Conservation (phyloP, 2,329 filamentous ascomycete genomes). For the Sarocladium brachiariae region DNA sequence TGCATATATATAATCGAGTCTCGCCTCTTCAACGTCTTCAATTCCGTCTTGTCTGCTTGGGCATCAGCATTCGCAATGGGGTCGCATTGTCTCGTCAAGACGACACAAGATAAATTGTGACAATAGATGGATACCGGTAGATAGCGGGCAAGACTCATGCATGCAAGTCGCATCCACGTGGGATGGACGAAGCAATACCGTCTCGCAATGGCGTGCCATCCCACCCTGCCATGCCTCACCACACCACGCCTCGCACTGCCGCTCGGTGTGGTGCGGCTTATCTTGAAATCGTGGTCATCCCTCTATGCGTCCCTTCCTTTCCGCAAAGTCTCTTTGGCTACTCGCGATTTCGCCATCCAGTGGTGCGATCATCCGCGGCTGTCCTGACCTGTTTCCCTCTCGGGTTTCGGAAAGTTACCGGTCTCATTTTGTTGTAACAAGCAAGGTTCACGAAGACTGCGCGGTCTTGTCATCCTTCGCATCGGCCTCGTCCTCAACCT, state of each 20-base stretch:
- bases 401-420: background rate
- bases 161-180: slow-evolving; percentile 5
- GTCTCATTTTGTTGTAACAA: background rate
- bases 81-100: slow-evolving; percentile 2
- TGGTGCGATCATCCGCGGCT: background rate
- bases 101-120: background rate
- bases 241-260: background rate
- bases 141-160: background rate
- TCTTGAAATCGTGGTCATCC: slow-evolving; percentile 2
- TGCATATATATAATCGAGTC: background rate
- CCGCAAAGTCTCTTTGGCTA: background rate
- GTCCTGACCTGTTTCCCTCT: background rate
- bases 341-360: background rate
- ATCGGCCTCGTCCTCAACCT: slow-evolving; percentile 24
- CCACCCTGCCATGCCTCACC: background rate
- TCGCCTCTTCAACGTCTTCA: background rate
- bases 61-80: background rate
- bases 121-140: background rate
- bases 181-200: slow-evolving; percentile 8
- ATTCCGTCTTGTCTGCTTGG: background rate
- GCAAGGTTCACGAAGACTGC: background rate
- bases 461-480: slow-evolving; percentile 14
- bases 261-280: slow-evolving; percentile 7
- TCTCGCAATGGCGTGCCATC: slow-evolving; percentile 8
- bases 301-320: background rate